Conservation (phyloP, 2,329 filamentous ascomycete genomes). For the Lachnellula suecica region DNA sequence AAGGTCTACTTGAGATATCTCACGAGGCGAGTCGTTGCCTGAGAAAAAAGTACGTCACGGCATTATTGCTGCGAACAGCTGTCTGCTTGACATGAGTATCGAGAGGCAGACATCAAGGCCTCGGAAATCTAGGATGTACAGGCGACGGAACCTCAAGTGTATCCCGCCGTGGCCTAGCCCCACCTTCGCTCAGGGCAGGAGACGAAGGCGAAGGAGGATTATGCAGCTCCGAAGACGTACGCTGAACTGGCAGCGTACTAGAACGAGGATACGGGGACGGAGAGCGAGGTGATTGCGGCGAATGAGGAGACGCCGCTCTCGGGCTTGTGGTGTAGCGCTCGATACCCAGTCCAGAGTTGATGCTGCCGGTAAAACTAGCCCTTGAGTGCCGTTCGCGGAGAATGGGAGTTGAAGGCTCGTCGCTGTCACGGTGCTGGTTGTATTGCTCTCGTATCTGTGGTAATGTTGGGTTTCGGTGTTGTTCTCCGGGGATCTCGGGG, state of each 20-base stretch:
- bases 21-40: no score
- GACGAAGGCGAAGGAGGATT: conserved; percentile 8
- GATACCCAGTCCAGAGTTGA: conserved; percentile 29
- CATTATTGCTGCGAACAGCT: no score
- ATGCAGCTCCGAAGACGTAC: conserved; percentile 14
- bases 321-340: conserved; percentile 20
- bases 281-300: conserved; percentile 18
- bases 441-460: conserved; percentile 40
- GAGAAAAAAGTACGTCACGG: no score
- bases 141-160: conserved; percentile 10
- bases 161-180: neutral
- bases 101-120: neutral
- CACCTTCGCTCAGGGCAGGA: neutral
- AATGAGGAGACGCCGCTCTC: conserved; percentile 17
- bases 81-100: neutral
- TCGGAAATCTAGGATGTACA: neutral
- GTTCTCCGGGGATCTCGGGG: conserved; percentile 56
- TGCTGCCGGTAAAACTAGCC: conserved; percentile 38
- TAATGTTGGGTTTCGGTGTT: conserved; percentile 42
- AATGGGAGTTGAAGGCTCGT: conserved; percentile 31
- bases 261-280: conserved; percentile 14
- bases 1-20: no score
- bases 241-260: conserved; percentile 20
- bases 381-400: conserved; percentile 35
- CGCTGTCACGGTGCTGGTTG: conserved; percentile 34